Evolutionary conservation across 495 filamentous ascomycete genomes (phyloP), one percentile per base, ranked within the genome.

Genomic region (Xylaria intraflava): DNA sequence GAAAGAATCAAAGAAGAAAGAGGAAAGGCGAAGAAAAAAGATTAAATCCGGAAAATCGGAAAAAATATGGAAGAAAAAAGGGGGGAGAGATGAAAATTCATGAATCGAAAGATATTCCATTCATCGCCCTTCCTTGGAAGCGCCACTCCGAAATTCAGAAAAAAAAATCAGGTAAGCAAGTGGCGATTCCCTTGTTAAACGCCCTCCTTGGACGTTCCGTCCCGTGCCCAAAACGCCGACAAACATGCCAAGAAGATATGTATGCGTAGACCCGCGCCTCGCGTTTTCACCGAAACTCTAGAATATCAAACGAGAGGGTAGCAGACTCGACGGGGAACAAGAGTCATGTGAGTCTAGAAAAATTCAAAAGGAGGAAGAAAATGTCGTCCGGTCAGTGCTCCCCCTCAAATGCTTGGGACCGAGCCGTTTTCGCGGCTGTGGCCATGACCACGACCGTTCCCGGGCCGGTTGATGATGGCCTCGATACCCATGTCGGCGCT

Each of bases 401-500:
- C 39, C 9, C 16, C 17, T 39, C 43, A 52, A 30, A 65, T 66
- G 49, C 42, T 20, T 19, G 55, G 39, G 19, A 49, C 44, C 19
- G 38, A 44, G 14, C 61, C 59, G 36, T 53, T 20, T n/a, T 42
- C n/a, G n/a, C n/a, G n/a, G n/a, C n/a, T n/a, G n/a, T 38, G 35
- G 17, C 3, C 35, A 17, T n/a, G 35, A 17, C 35, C 35, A 17
- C 35, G 51, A 45, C 41, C 44, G 59, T 65, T 58, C 16, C 61
- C 38, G 57, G 73, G 65, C 11, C 77, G 69, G 62, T 78, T 78
- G 45, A 80, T 76, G 49, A 81, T 76, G 24, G 74, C 67, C 53
- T 74, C 76, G 62, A 81, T 81, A 26, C 76, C 76, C 75, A 80
- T 79, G 62, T 81, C 75, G 45, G 77, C 73, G 49, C 74, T 77